These are phyloP conservation scores for Phoenix roebelenii DNA, from an alignment of 176 grass and related monocot genomes.

Conservation along the genomic window DNA sequence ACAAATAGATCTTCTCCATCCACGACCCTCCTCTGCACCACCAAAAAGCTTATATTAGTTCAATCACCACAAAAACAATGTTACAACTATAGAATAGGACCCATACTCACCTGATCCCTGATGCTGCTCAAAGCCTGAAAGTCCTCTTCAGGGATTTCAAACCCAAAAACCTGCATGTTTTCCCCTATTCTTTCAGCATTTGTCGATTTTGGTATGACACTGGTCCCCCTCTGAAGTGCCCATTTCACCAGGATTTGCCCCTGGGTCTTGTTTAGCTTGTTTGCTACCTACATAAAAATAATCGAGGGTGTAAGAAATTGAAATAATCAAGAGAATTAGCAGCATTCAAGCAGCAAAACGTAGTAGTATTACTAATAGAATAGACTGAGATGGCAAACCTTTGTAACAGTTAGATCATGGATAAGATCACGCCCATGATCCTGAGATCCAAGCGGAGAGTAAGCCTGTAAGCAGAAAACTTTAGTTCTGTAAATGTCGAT, in stretches of 20 bases:
- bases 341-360: too few species aligned
- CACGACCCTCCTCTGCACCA: conserved; percentile 46
- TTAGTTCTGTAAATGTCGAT: too few species aligned
- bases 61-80: background rate
- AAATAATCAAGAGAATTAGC: too few species aligned
- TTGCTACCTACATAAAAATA: conserved; percentile 32
- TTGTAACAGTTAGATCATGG: conserved; percentile 41
- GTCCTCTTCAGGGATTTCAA: conserved; percentile 61
- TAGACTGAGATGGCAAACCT: conserved; percentile 12
- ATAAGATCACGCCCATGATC: conserved; percentile 34
- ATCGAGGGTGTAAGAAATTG: too few species aligned
- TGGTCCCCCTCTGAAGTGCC: conserved; percentile 63
- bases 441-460: conserved; percentile 62
- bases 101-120: conserved; percentile 45
- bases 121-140: conserved; percentile 59
- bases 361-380: too few species aligned
- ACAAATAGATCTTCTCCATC: conserved; percentile 63
- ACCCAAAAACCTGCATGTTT: conserved; percentile 66
- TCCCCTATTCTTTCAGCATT: conserved; percentile 67
- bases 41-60: background rate
- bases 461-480: conserved; percentile 32
- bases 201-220: conserved; percentile 65
- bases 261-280: conserved; percentile 58
- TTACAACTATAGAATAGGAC: background rate
- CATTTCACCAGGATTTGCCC: conserved; percentile 69